Conservation (phyloP, 2,329 filamentous ascomycete species). For the Ceratocystis papillata region DNA sequence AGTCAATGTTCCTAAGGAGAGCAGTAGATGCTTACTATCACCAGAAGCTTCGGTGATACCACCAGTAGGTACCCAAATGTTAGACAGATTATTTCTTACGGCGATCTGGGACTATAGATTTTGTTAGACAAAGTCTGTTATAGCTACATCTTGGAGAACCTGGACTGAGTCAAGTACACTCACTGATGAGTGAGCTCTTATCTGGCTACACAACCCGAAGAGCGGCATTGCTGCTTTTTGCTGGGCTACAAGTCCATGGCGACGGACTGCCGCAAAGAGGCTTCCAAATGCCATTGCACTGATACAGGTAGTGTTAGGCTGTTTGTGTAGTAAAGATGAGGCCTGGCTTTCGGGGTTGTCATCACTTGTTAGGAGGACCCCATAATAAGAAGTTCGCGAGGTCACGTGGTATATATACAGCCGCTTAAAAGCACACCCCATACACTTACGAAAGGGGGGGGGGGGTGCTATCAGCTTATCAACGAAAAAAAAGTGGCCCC, state of each 20-base stretch:
- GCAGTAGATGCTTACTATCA: constrained; percentile 37
- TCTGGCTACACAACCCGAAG: constrained; percentile 11
- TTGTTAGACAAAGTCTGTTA: constrained; percentile 8
- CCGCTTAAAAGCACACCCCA: not conserved
- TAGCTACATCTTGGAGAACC: not conserved
- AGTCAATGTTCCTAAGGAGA: not conserved
- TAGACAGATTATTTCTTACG: constrained; percentile 42
- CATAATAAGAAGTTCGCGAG: constrained; percentile 1
- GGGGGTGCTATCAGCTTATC: constrained; percentile 23
- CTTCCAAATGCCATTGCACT: not conserved
- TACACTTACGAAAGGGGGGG: not conserved
- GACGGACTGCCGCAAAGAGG: not conserved
- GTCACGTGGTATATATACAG: constrained; percentile 9
- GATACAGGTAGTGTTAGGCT: not conserved
- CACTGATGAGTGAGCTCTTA: constrained; percentile 20
- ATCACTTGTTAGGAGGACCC: not conserved
- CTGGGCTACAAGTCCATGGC: not conserved
- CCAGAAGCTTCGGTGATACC: constrained; percentile 49
- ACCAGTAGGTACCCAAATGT: constrained; percentile 68
- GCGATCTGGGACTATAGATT: constrained; percentile 12
- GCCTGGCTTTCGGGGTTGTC: not conserved
- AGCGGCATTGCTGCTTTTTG: not conserved
- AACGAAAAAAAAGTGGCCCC: constrained; percentile 15
- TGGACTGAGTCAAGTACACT: constrained; percentile 1
- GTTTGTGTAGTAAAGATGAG: not conserved